Percentiles rank a stretch among this genome's conserved stretches.
phyloP scores from a whole-genome alignment of 345 rosid species.

The Salix purpurea region DNA sequence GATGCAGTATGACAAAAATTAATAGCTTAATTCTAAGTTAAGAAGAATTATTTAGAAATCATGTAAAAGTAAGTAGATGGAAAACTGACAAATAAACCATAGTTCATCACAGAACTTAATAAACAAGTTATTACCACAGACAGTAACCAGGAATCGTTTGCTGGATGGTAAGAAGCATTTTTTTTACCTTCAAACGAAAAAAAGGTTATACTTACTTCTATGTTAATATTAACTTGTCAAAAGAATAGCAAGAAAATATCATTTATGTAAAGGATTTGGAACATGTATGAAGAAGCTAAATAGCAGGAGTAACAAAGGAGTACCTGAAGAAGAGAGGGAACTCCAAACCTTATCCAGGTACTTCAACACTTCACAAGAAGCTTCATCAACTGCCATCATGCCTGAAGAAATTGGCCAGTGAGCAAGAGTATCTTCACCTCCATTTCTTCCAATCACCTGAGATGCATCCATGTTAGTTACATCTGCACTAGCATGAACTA shows the following conservation, averaged over 20 bases:
- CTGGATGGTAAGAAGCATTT: too few relatives aligned
- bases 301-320: constrained; percentile 8
- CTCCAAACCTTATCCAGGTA: constrained; percentile 76
- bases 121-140: too few relatives aligned
- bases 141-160: too few relatives aligned
- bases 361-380: constrained; percentile 71
- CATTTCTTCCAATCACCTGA: constrained; percentile 73
- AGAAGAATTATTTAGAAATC: neutral
- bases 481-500: constrained; percentile 4
- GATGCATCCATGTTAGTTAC: constrained; percentile 20
- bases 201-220: too few relatives aligned
- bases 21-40: neutral
- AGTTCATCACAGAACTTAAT: too few relatives aligned
- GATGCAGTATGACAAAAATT: neutral
- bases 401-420: constrained; percentile 84
- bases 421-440: constrained; percentile 94
- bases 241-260: neutral
- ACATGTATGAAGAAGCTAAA: neutral
- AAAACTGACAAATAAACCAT: neutral
- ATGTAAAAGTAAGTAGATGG: neutral
- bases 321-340: constrained; percentile 81
- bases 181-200: too few relatives aligned
- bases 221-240: too few relatives aligned
- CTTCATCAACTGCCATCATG: constrained; percentile 68
- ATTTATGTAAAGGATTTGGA: neutral